Evolutionary conservation across 495 filamentous ascomycete species (phyloP), one percentile per base, ranked within the genome.

Genomic region (Hyaloscypha variabilis): DNA sequence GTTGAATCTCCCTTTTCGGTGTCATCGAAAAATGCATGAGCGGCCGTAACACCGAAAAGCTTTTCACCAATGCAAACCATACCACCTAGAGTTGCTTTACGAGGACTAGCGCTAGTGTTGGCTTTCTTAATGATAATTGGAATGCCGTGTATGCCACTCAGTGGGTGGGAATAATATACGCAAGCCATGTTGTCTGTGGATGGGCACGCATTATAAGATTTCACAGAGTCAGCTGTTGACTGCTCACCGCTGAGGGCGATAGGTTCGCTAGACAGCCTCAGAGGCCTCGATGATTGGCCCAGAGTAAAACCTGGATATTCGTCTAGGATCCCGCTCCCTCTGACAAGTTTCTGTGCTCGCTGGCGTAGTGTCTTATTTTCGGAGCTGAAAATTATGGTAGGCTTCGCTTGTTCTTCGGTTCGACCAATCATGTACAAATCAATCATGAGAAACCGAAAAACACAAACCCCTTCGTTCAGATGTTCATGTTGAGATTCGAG

Each of bases 391-490:
- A 69, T 31, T 21, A 69, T 31, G 2, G 57, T 62, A 3, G 67
- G 67, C 14, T 19, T 60, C 5, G 62, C 62, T 3, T 50, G 1
- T 23, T 61, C 56, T 8, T 23, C 28, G 8, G n/a, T 50, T 14
- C 34, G 58, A 11, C 62, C 67, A 17, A 62, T 69, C 67, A 69
- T 69, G 46, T 61, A 69, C 8, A 69, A 24, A 57, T 31, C 54
- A n/a, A 57, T 8, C 2, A 57, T 17, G 6, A 57, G 4, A 11
- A 6, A 5, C 28, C 19, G 10, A 30, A 2, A 28, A 2, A 57
- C 24, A 31, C 54, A 10, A 17, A 57, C 26, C 3, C 36, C 53
- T 26, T 39, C 31, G 59, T 62, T 62, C 26, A 69, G n/a, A 14
- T 57, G 10, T 8, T 61, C 67, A 2, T 34, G 23, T 34, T 58